Percentiles rank a stretch among this genome's conserved stretches.
phyloP scores from a whole-genome alignment of 768 basidiomycete species.

The Tricholoma sp. region DNA sequence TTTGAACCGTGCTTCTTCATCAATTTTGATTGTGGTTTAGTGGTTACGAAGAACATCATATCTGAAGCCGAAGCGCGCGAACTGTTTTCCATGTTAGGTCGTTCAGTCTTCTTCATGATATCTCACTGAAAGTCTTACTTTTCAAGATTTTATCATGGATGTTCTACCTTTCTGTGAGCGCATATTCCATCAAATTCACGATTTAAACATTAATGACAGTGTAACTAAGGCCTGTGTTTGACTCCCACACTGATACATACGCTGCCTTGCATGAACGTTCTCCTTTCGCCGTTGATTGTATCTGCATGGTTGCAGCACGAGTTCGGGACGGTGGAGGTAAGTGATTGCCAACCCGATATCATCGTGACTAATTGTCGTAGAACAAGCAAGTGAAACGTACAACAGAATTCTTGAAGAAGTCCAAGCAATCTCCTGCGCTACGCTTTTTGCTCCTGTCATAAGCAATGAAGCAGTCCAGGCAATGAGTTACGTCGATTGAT shows the following conservation, averaged over 20 bases:
- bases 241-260: constrained; percentile 77
- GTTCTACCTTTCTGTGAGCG: constrained; percentile 68
- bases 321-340: constrained; percentile 87
- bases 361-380: constrained; percentile 29
- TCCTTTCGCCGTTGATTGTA: constrained; percentile 88
- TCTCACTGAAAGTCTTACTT: constrained; percentile 9
- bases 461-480: constrained; percentile 88
- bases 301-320: constrained; percentile 90
- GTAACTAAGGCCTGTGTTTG: constrained; percentile 66
- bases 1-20: constrained; percentile 4
- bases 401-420: constrained; percentile 77
- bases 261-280: constrained; percentile 83
- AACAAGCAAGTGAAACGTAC: constrained; percentile 70
- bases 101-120: constrained; percentile 5
- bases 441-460: constrained; percentile 81
- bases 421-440: constrained; percentile 77
- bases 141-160: constrained; percentile 84
- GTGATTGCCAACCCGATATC: constrained; percentile 12
- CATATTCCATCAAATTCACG: constrained; percentile 17
- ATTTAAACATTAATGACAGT: not conserved
- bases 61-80: constrained; percentile 81
- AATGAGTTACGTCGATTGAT: constrained; percentile 61
- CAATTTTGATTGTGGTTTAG: constrained; percentile 30
- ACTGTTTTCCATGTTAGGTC: constrained; percentile 74
- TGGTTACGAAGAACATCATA: constrained; percentile 81